These are phyloP conservation scores for Calocybe indica DNA, from an alignment of 768 basidiomycete genomes.

Conservation along the genomic window DNA sequence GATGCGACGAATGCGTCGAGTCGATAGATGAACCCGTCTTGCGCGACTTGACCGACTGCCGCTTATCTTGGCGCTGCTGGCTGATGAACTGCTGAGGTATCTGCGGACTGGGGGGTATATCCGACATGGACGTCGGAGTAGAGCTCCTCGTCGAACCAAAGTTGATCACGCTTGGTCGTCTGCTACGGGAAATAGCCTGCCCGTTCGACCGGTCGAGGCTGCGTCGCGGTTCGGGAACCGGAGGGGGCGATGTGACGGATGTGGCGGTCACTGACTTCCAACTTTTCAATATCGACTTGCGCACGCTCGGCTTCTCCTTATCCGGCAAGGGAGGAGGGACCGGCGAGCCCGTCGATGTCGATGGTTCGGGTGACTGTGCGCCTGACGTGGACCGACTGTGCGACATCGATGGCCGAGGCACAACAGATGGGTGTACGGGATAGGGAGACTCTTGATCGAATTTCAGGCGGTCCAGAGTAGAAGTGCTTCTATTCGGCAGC, in stretches of 20 bases:
- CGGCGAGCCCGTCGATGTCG: background rate
- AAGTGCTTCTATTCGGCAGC: conserved; percentile 25
- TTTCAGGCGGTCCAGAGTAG: conserved; percentile 42
- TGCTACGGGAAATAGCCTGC: conserved; percentile 29
- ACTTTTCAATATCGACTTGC: conserved; percentile 70
- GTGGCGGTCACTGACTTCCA: conserved; percentile 43
- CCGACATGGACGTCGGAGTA: conserved; percentile 14
- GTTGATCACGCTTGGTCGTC: conserved; percentile 45
- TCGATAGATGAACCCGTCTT: conserved; percentile 28
- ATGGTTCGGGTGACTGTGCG: no score
- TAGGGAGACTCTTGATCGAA: conserved; percentile 76
- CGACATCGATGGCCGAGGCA: no score
- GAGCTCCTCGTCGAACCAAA: conserved; percentile 8
- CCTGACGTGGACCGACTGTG: no score
- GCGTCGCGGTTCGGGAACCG: background rate
- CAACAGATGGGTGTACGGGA: conserved; percentile 31
- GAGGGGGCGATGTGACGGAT: conserved; percentile 4
- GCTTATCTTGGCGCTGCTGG: conserved; percentile 13
- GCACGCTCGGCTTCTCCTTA: conserved; percentile 38
- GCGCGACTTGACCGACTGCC: conserved; percentile 25
- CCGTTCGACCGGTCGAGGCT: conserved; percentile 27
- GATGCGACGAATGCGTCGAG: conserved; percentile 20
- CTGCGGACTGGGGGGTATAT: conserved; percentile 60
- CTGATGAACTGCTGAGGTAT: conserved; percentile 46
- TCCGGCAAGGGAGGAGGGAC: conserved; percentile 25